Conservation (phyloP, 257 asterid species). For the Phtheirospermum japonicum region DNA sequence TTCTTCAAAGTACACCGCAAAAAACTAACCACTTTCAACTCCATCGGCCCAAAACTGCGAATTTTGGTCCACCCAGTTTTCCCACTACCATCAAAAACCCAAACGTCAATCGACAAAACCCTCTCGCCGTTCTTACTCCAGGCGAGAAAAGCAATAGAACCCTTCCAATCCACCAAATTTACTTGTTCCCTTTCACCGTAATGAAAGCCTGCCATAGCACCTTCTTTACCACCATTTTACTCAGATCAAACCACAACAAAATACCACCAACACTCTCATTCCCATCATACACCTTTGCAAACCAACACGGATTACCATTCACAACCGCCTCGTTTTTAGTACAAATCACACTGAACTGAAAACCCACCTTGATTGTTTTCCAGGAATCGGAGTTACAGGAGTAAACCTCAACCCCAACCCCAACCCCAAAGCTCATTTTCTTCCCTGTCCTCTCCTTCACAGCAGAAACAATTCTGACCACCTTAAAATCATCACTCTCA, state of each 20-base stretch:
- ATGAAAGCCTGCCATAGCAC: background rate
- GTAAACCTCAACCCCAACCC: conserved; percentile 14
- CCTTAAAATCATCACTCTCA: conserved; percentile 15
- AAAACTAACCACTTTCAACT: background rate
- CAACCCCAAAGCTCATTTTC: background rate
- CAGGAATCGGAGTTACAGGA: background rate
- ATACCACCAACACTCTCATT: background rate
- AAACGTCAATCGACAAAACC: background rate
- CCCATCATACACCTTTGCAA: background rate
- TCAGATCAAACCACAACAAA: background rate
- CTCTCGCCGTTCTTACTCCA: background rate
- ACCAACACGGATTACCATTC: background rate
- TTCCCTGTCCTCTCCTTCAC: background rate
- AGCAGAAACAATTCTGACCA: conserved; percentile 12
- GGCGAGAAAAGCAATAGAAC: background rate
- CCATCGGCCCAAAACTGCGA: background rate
- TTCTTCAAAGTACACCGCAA: background rate
- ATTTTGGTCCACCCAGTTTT: background rate
- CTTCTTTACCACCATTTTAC: background rate
- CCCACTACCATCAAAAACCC: background rate
- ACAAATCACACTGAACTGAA: background rate
- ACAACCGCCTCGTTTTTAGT: background rate
- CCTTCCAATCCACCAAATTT: background rate
- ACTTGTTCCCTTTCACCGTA: background rate
- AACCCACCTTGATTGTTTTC: background rate